These are phyloP conservation scores for Colletotrichum higginsianum DNA, from an alignment of 2,329 filamentous ascomycete species.

Conservation along the genomic window DNA sequence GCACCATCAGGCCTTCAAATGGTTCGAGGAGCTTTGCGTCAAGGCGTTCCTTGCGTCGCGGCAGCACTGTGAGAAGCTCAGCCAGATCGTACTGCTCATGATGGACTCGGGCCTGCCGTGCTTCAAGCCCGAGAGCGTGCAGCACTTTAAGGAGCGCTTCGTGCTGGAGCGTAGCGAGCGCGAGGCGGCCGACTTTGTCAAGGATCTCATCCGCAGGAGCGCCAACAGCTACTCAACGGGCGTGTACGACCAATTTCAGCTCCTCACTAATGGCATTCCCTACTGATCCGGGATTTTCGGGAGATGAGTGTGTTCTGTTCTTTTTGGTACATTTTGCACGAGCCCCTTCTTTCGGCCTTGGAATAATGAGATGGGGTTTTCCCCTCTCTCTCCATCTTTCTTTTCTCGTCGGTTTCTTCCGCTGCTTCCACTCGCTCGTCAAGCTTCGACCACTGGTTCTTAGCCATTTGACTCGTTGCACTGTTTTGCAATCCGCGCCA, in stretches of 20 bases:
- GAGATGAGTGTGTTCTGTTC: no score
- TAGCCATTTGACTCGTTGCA: neutral
- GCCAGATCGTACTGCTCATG: constrained; percentile 94
- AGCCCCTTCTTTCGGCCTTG: neutral
- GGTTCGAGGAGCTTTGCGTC: constrained; percentile 96
- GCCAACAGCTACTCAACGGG: constrained; percentile 92
- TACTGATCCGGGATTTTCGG: constrained; percentile 67
- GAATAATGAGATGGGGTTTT: neutral
- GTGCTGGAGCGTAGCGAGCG: constrained; percentile 92
- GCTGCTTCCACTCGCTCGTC: neutral
- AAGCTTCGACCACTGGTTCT: neutral
- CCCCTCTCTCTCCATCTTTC: neutral
- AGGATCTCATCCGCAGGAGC: constrained; percentile 89
- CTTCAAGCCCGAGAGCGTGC: constrained; percentile 96
- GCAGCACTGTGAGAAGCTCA: constrained; percentile 89
- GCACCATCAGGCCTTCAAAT: constrained; percentile 89
- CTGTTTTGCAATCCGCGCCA: neutral
- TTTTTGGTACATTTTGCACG: no score
- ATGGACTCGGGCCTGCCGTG: constrained; percentile 95
- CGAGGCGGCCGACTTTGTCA: constrained; percentile 96
- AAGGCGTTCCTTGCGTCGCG: constrained; percentile 94
- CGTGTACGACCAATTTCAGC: constrained; percentile 97
- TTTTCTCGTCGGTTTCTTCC: neutral
- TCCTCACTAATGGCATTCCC: constrained; percentile 96
- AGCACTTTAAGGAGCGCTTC: constrained; percentile 93